Conservation (phyloP, 352 stramenopile genomes). For the Globisporangium irregulare region DNA sequence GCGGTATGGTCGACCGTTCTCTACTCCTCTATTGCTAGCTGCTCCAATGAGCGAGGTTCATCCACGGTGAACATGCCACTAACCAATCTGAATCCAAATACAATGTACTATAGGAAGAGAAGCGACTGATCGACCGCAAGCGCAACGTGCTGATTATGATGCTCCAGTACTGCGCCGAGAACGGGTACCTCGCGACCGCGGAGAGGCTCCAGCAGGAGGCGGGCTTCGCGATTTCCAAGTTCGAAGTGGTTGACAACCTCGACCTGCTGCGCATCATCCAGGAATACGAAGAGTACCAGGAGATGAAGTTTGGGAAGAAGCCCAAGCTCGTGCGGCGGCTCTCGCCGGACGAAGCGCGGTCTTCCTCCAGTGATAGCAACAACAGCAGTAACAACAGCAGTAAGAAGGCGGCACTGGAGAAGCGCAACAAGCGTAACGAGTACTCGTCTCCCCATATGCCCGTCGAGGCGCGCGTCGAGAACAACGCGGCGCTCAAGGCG, state of each 20-base stretch:
- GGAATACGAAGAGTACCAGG: conserved; percentile 91
- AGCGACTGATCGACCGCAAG: conserved; percentile 80
- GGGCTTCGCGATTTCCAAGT: conserved; percentile 82
- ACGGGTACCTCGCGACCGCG: conserved; percentile 81
- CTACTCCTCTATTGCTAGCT: not conserved
- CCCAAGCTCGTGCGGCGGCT: conserved; percentile 80
- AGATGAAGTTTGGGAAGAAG: conserved; percentile 90
- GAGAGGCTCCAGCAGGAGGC: conserved; percentile 87
- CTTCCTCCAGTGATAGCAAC: conserved; percentile 22
- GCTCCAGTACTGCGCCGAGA: conserved; percentile 82
- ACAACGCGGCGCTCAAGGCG: conserved; percentile 64
- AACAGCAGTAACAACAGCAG: conserved; percentile 18
- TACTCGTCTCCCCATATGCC: conserved; percentile 80
- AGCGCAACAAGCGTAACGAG: conserved; percentile 64
- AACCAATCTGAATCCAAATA: not conserved
- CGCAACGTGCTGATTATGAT: conserved; percentile 86
- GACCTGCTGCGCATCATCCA: conserved; percentile 85
- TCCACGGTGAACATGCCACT: no score
- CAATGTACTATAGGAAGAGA: conserved; percentile 61
- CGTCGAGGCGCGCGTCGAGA: conserved; percentile 72
- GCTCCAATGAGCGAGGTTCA: not conserved
- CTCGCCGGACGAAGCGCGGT: conserved; percentile 41
- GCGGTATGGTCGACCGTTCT: conserved; percentile 29
- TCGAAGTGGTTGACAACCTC: conserved; percentile 92
- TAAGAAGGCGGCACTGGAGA: conserved; percentile 47